Conservation (phyloP, 495 filamentous ascomycete genomes). For the Xylaria intraflava region DNA sequence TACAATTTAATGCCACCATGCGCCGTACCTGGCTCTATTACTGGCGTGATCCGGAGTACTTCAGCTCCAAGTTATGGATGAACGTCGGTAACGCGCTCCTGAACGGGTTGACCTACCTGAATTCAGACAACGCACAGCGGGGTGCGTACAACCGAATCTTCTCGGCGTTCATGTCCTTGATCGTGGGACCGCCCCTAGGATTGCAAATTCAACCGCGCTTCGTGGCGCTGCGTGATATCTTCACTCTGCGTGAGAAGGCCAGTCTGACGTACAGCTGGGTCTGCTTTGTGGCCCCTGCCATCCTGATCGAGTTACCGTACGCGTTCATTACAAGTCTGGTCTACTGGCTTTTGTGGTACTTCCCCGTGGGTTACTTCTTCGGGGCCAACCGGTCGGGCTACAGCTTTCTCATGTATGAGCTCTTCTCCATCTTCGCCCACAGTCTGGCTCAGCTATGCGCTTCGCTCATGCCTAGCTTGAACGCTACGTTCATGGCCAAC, state of each 20-base stretch:
- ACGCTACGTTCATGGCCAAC: slow-evolving; percentile 50
- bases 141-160: slow-evolving; percentile 60
- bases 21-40: no score
- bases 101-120: slow-evolving; percentile 64
- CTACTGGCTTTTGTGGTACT: slow-evolving; percentile 71
- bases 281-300: slow-evolving; percentile 60
- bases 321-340: slow-evolving; percentile 54
- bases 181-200: slow-evolving; percentile 55
- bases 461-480: slow-evolving; percentile 47
- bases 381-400: slow-evolving; percentile 45
- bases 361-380: slow-evolving; percentile 49
- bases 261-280: slow-evolving; percentile 68
- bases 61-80: no score
- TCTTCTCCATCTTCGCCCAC: slow-evolving; percentile 42
- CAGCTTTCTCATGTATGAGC: slow-evolving; percentile 26
- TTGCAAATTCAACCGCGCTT: slow-evolving; percentile 67
- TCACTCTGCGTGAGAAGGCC: slow-evolving; percentile 61
- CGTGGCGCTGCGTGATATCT: slow-evolving; percentile 57
- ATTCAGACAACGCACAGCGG: slow-evolving; percentile 49
- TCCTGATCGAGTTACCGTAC: slow-evolving; percentile 70
- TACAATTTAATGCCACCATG: no score
- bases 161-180: slow-evolving; percentile 64
- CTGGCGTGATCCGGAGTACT: no score
- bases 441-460: slow-evolving; percentile 50
- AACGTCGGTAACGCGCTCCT: no score